Evolutionary conservation across 2,329 filamentous ascomycete species (phyloP), one percentile per base, ranked within the genome.

Genomic region (Colletotrichum eleusines): DNA sequence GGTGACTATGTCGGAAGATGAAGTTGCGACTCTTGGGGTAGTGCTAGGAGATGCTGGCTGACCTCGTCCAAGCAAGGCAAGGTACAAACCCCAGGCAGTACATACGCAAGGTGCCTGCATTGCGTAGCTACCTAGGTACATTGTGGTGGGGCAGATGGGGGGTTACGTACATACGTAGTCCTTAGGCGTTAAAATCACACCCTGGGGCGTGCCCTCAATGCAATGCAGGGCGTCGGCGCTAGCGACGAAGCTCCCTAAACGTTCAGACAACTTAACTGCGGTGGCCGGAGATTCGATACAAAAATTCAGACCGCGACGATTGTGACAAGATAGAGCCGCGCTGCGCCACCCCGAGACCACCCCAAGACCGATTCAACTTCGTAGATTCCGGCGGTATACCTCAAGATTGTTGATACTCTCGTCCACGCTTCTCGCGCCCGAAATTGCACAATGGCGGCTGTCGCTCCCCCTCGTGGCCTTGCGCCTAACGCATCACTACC

Each of bases 401-500:
- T 26, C 12, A n/a, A 23, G n/a, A 20, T 18, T 3, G 3, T 16
- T 20, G 1, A 26, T 33, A n/a, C 12, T 44, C 12, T n/a, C 33
- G n/a, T 23, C n/a, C 18, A 28, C 48, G 16, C 2, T 33, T 28
- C 23, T 14, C 14, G 33, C 33, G 16, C 26, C 2, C 48, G 18
- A 5, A 4, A 44, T 23, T 26, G 33, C 60, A 75, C 80, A 63
- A 76, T 81, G 71, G 78, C 82, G 73, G 77, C 84, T 70, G 81
- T 78, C 71, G 77, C 77, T 74, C 80, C 78, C 20, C 59, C 78
- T 73, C 82, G 82, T 55, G 76, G 77, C 72, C 78, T 84, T 57
- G 78, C 77, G 73, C 80, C 82, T 42, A 84, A 83, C 71, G 78
- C 82, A 33, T 82, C 81, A 63, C 78, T 84, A 53, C 82, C 82